phyloP scores from a whole-genome alignment of 345 rosid species.

The Zanthoxylum bungeanum region DNA sequence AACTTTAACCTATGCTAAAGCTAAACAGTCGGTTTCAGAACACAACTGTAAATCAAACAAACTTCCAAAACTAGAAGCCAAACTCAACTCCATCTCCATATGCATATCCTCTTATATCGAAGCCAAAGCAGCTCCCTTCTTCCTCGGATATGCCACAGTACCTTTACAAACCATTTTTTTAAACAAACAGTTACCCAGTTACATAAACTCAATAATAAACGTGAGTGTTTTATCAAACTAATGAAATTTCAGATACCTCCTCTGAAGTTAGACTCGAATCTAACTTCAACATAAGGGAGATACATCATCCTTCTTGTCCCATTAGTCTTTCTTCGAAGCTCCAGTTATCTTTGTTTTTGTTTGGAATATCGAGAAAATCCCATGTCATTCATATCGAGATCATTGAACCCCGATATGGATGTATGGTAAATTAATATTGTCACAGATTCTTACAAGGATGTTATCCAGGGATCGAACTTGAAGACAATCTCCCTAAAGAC shows the following conservation, averaged over 20 bases:
- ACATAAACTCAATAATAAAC: neutral
- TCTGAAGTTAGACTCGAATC: constrained; percentile 28
- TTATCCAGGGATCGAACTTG: no score
- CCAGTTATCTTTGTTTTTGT: no score
- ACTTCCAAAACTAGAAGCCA: neutral
- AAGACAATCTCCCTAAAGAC: no score
- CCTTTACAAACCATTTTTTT: neutral
- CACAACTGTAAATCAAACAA: neutral
- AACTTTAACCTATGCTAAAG: neutral
- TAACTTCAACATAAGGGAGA: constrained; percentile 14
- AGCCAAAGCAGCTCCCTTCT: neutral
- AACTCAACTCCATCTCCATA: no score
- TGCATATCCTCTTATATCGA: neutral
- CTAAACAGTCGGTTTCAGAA: neutral
- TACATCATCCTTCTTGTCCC: constrained; percentile 30
- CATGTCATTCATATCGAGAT: no score
- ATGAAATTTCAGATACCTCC: constrained; percentile 9
- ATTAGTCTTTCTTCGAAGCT: constrained; percentile 21
- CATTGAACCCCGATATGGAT: no score
- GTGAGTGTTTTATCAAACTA: neutral
- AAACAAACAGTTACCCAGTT: no score
- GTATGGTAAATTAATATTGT: no score
- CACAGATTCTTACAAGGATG: no score
- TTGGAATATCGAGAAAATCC: no score
- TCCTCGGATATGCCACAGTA: constrained; percentile 12